Evolutionary conservation across 257 asterid genomes (phyloP).

Genomic region (Solanum sitiens): DNA sequence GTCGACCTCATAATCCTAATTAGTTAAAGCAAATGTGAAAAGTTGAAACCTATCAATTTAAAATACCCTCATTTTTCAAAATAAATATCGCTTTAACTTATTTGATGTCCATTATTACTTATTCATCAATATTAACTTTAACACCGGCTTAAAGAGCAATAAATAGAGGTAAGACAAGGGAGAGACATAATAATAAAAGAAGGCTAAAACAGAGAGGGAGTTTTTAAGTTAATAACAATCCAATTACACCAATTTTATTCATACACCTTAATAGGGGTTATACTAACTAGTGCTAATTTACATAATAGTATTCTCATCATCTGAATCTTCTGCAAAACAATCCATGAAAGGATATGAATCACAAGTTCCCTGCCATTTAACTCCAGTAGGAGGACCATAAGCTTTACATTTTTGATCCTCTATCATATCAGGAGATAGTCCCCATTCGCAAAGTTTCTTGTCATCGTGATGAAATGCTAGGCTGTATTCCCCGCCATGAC

Average conservation of each 20-base stretch:
- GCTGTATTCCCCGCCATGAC: conserved; percentile 42
- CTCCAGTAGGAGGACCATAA: neutral
- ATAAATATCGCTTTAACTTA: too few species aligned
- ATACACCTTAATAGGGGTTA: neutral
- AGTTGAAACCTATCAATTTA: neutral
- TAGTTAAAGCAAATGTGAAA: neutral
- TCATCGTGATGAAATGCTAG: conserved; percentile 43
- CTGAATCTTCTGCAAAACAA: neutral
- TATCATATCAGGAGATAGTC: conserved; percentile 43
- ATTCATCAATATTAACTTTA: too few species aligned
- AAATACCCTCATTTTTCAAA: neutral
- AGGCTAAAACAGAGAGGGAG: neutral
- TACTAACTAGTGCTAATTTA: neutral
- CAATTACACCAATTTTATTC: neutral
- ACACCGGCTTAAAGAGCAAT: neutral
- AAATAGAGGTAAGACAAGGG: neutral
- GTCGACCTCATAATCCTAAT: neutral
- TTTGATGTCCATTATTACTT: too few species aligned
- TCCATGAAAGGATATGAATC: neutral
- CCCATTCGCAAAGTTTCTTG: conserved; percentile 34
- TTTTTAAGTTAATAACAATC: neutral
- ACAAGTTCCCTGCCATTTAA: neutral
- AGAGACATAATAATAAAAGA: neutral
- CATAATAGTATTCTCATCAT: neutral
- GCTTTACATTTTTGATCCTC: conserved; percentile 38